Evolutionary conservation across 2,329 filamentous ascomycete species (phyloP).

Genomic region (Stylonectria norvegica): DNA sequence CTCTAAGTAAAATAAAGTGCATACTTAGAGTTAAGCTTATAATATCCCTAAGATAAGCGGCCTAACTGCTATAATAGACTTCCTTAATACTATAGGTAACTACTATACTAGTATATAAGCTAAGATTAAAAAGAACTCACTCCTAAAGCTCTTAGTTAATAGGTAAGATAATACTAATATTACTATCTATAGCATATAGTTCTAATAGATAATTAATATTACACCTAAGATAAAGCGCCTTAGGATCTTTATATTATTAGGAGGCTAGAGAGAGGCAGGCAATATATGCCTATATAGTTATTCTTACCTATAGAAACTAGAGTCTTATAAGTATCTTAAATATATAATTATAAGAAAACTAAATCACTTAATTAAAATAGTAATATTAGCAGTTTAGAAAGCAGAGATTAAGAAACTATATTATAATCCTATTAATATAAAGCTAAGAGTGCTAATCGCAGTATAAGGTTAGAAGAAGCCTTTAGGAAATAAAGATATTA

Average conservation of each 20-base stretch:
- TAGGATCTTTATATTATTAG: neutral
- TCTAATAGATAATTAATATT: neutral
- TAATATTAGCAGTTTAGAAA: too few relatives aligned
- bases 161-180: neutral
- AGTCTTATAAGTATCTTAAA: neutral
- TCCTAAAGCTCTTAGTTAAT: neutral
- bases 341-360: neutral
- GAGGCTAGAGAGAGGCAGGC: neutral
- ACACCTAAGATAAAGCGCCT: neutral
- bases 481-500: neutral
- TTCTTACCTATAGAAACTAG: neutral
- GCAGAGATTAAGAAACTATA: neutral
- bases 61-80: neutral
- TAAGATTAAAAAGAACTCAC: neutral
- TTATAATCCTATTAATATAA: neutral
- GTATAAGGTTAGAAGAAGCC: neutral
- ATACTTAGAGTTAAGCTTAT: neutral
- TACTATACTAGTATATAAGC: neutral
- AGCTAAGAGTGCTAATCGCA: neutral
- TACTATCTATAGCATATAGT: neutral
- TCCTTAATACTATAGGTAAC: neutral
- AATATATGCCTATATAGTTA: neutral
- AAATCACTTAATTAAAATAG: too few relatives aligned
- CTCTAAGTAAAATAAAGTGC: too few relatives aligned
- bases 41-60: neutral